These are phyloP conservation scores for Chenopodium formosanum DNA, from an alignment of 148 eudicot genomes.

Conservation along the genomic window DNA sequence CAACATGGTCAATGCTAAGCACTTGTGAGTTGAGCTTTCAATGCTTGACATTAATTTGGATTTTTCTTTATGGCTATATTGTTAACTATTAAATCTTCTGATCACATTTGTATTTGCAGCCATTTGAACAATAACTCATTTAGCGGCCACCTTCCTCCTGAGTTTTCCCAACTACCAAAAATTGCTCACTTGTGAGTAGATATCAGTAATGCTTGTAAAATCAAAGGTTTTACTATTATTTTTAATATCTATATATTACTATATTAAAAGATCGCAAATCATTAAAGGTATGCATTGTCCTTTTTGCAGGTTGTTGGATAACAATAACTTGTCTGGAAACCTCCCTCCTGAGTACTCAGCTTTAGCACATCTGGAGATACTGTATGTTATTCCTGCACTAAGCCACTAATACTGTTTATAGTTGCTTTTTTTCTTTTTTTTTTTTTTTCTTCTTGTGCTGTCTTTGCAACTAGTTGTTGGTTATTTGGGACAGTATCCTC, in stretches of 20 bases:
- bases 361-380: constrained; percentile 47
- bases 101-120: constrained; percentile 27
- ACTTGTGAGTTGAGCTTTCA: constrained; percentile 56
- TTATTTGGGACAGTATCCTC: background rate
- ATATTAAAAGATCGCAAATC: background rate
- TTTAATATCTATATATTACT: background rate
- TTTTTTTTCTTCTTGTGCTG: background rate
- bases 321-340: constrained; percentile 70
- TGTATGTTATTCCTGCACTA: constrained; percentile 47
- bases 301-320: constrained; percentile 73
- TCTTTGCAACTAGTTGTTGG: background rate
- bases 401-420: background rate
- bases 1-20: constrained; percentile 54
- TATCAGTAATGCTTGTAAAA: constrained; percentile 6
- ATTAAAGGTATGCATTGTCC: constrained; percentile 13
- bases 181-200: constrained; percentile 78
- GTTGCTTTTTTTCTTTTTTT: background rate
- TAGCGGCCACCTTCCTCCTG: constrained; percentile 82
- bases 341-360: constrained; percentile 65
- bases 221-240: background rate
- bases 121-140: constrained; percentile 83
- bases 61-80: background rate
- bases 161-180: constrained; percentile 51
- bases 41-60: background rate
- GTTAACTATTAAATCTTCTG: background rate